phyloP scores from a whole-genome alignment of 2,329 filamentous ascomycete species.

The Exophiala viscosa region DNA sequence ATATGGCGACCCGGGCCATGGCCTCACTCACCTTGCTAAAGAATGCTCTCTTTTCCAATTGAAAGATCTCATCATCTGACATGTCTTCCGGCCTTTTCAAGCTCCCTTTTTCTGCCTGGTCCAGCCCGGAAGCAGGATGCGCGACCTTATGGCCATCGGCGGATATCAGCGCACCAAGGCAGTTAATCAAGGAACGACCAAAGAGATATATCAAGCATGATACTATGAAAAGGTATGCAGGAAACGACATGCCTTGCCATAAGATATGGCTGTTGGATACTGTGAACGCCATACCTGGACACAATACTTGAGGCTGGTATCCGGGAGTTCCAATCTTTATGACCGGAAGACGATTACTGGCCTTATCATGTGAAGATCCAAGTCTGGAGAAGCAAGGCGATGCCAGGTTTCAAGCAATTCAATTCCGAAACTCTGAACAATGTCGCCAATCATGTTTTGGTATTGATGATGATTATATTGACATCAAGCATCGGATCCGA shows the following conservation, averaged over 20 bases:
- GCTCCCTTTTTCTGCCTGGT: conserved; percentile 19
- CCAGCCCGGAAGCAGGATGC: conserved; percentile 9
- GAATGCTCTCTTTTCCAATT: conserved; percentile 48
- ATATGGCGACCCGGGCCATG: conserved; percentile 20
- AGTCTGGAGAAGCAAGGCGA: too few species aligned
- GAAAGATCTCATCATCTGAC: conserved; percentile 39
- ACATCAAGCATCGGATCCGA: background rate
- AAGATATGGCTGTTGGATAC: background rate
- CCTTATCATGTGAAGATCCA: too few species aligned
- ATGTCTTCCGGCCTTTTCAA: conserved; percentile 11
- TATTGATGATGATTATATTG: background rate
- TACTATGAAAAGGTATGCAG: conserved; percentile 11
- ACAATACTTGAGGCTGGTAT: too few species aligned
- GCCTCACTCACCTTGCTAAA: conserved; percentile 44
- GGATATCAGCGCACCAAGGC: conserved; percentile 1
- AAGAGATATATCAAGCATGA: conserved; percentile 17
- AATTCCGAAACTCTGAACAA: too few species aligned
- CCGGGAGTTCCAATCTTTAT: too few species aligned
- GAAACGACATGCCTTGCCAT: conserved; percentile 6
- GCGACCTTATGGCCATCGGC: background rate
- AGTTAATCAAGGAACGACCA: conserved; percentile 9
- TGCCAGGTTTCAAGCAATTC: too few species aligned
- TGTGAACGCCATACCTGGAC: conserved; percentile 2
- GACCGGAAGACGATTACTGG: too few species aligned
- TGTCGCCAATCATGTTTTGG: background rate